Percentiles rank a stretch among this genome's conserved stretches.
Conservation (phyloP, 345 rosid genomes). For the Acer saccharum region DNA sequence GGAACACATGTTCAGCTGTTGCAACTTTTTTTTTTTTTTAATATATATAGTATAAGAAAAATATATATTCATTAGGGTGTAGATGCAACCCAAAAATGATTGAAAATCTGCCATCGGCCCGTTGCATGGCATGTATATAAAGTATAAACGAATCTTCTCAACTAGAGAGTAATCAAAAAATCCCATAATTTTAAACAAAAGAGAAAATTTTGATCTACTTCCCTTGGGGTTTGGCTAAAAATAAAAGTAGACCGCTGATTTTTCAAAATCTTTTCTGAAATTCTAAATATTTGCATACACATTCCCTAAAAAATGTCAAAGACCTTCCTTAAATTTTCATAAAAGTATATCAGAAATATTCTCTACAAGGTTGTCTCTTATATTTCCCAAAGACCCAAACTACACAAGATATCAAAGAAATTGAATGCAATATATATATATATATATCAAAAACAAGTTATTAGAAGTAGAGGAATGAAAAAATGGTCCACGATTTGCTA, state of each 20-base stretch:
- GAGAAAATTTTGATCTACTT: too few relatives aligned
- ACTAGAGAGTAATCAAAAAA: neutral
- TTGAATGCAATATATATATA: neutral
- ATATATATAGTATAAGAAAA: neutral
- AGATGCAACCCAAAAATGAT: neutral
- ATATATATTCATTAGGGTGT: neutral
- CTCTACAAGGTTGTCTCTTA: too few relatives aligned
- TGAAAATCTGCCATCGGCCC: neutral
- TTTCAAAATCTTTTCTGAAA: too few relatives aligned
- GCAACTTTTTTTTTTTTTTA: neutral
- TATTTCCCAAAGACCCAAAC: too few relatives aligned
- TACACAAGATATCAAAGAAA: neutral
- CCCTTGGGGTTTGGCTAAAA: too few relatives aligned
- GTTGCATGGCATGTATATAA: neutral
- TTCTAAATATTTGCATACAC: too few relatives aligned
- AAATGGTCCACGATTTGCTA: neutral
- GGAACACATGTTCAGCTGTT: neutral
- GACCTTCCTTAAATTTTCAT: too few relatives aligned
- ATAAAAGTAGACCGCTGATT: too few relatives aligned
- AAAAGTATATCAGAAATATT: too few relatives aligned
- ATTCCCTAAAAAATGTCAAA: too few relatives aligned
- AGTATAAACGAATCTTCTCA: neutral
- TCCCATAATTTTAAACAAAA: neutral
- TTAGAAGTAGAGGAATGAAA: neutral
- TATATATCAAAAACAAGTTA: neutral